These are phyloP conservation scores for Hanseniaspora clermontiae DNA, from an alignment of 805 yeast genomes.

Conservation along the genomic window DNA sequence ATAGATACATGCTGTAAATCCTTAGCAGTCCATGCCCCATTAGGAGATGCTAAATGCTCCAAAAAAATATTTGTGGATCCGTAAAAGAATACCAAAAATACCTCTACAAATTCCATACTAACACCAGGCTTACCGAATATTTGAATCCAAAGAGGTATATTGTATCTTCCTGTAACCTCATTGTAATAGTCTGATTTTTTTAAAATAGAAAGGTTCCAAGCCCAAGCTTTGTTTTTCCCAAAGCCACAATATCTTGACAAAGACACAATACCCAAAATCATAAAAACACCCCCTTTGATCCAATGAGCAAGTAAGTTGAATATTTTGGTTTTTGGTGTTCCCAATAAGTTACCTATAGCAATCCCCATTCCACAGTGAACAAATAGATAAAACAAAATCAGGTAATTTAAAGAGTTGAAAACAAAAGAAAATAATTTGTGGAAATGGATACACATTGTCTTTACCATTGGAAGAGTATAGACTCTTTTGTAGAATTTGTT, in stretches of 20 bases:
- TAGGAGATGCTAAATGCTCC: conserved; percentile 71
- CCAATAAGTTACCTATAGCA: conserved; percentile 59
- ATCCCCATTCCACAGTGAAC: conserved; percentile 41
- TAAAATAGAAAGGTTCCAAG: conserved; percentile 58
- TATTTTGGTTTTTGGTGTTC: conserved; percentile 44
- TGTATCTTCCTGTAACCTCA: conserved; percentile 20
- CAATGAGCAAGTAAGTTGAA: conserved; percentile 86
- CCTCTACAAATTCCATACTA: conserved; percentile 79
- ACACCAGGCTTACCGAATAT: conserved; percentile 13
- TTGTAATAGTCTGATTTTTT: conserved; percentile 18
- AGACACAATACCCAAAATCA: conserved; percentile 62
- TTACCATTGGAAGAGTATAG: conserved; percentile 26
- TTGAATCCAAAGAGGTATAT: conserved; percentile 15
- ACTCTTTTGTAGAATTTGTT: conserved; percentile 29
- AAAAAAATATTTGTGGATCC: conserved; percentile 82
- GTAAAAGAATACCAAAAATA: conserved; percentile 67
- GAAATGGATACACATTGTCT: conserved; percentile 19
- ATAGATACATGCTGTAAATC: conserved; percentile 83
- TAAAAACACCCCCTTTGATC: conserved; percentile 89
- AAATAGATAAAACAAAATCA: conserved; percentile 47
- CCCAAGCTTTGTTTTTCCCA: conserved; percentile 64
- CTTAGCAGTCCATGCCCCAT: conserved; percentile 78
- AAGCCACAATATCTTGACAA: conserved; percentile 81
- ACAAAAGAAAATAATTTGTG: conserved; percentile 24
- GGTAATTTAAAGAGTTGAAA: conserved; percentile 48